phyloP scores from a whole-genome alignment of 2,329 filamentous ascomycete species.

The Bipolaris gigantea region DNA sequence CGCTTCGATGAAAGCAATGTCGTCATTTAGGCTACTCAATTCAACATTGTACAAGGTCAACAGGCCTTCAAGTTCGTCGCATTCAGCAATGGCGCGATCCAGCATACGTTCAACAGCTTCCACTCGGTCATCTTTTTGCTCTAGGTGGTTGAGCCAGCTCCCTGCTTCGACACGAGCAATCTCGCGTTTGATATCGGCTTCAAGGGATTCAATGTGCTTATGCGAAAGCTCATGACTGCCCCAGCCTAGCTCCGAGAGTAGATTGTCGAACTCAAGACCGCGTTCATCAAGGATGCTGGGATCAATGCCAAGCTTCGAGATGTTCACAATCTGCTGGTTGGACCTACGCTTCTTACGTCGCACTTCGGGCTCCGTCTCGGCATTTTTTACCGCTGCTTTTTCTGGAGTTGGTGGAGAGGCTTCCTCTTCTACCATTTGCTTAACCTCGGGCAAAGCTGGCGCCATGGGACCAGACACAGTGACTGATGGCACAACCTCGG shows the following conservation, averaged over 20 bases:
- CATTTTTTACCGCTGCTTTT: constrained; percentile 20
- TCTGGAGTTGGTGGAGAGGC: constrained; percentile 46
- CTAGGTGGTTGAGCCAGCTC: constrained; percentile 80
- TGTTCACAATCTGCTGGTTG: constrained; percentile 77
- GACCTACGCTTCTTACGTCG: constrained; percentile 64
- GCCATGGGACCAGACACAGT: constrained; percentile 41
- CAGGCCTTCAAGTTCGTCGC: constrained; percentile 92
- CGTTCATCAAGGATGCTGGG: constrained; percentile 72
- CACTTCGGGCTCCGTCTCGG: constrained; percentile 48
- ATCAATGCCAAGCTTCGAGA: constrained; percentile 77
- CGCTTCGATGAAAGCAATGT: constrained; percentile 95
- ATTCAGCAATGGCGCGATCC: constrained; percentile 88
- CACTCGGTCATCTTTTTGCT: constrained; percentile 88
- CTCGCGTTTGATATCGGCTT: constrained; percentile 81
- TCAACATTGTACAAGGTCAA: constrained; percentile 94
- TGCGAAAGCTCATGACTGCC: constrained; percentile 74
- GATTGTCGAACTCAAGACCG: constrained; percentile 77
- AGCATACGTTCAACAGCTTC: constrained; percentile 83
- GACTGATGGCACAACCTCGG: constrained; percentile 39
- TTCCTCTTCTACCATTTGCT: constrained; percentile 27
- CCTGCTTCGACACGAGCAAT: constrained; percentile 89
- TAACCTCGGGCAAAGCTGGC: constrained; percentile 19
- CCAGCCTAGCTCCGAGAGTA: constrained; percentile 88
- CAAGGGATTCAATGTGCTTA: constrained; percentile 77
- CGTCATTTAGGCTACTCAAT: constrained; percentile 81